Base-by-base conservation (phyloP, 1,284 basidiomycete genomes). In the Pisolithus thermaeus region DNA sequence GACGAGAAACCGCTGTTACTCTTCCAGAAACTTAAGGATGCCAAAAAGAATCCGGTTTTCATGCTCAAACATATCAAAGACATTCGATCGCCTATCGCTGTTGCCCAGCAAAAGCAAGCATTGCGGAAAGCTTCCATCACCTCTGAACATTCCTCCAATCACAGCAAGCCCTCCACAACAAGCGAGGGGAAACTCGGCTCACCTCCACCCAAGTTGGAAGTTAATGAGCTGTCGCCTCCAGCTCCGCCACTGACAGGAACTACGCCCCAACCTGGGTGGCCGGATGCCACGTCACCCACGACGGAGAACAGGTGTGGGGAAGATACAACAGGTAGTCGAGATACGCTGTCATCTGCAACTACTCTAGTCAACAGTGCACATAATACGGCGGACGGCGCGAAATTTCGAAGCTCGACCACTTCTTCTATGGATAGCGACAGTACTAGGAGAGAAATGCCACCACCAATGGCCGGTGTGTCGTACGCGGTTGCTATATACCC, bases 21-120 rank as follows among this genome's bases (percentile, higher is more conserved):
- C 35, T 98, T 98, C 75, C 96, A 99, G 69, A 93, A 91, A 67
- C 81, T 99, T 46, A 99, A 99, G 68, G 97, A 99, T 61, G 85
- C 87, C 4, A 93, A 94, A 67, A 97, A 97, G 72, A 94, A 95
- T 57, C 95, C 97, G 0, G 94, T 97, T 9, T 99, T 99, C 70
- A 98, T 98, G 93, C 82, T 99, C 39, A 90, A 97, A 53, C 95
- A 98, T 62, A 97, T 99, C 66, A 94, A 93, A 63, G 97, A 99
- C 63, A 97, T 99, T 58, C 90, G 93, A 49, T 97, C 92, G 16
- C 97, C 97, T 0, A 97, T 97, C 54, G 90, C 86, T 1, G 91
- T 97, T 30, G 95, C 94, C 7, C 88, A 93, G 60, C 90, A 94
- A 69, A 97, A 97, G 68, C 92, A 96, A 62, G 90, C 90, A 9